Base-by-base conservation (phyloP, 208 protist genomes). In the Vickermania spadyakhi region DNA sequence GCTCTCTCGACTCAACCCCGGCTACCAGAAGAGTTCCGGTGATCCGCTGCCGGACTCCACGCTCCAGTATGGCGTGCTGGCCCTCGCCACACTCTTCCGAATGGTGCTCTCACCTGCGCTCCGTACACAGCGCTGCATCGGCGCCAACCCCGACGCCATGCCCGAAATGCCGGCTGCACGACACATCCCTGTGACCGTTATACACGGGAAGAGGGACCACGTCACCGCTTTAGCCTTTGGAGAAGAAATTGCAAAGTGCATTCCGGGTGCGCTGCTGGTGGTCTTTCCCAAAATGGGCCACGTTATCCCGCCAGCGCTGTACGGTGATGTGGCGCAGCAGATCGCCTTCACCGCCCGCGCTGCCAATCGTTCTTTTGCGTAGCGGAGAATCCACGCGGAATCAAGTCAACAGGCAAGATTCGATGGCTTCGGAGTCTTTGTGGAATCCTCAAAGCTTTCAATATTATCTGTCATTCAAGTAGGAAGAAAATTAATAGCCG, bases 211-310 rank as follows among this genome's bases (percentile, higher is more conserved):
- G 52, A 18, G 21, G 11, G 78, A 85, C 53, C 27, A 28, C 28
- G 31, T 80, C 49, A 66, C 79, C 22, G 73, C 73, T 4, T 56
- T 67, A 4, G 18, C 57, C 41, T 67, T 75, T 58, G 67, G 58
- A 3, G n/a, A 73, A 57, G 25, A 70, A 27, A 55, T 78, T 25
- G 70, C 66, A 1, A 5, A 23, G 2, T 22, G 57, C n/a, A 64
- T 84, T 31, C 23, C 54, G 4, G 36, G 58, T 3, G 30, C 70
- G n/a, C 69, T 67, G 55, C 49, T 84, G 28, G 77, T 80, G 18
- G 31, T 84, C 7, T 56, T 69, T 7, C 77, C 77, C 2, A 36
- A 55, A 7, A 77, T 84, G 77, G 73, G 73, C 3, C 77, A 84
- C 64, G 65, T 56, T 29, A 57, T 86, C 25, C 64, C 72, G 0